These are phyloP conservation scores for Plasmodium berghei DNA, from an alignment of 169 alveolate genomes.

Conservation along the genomic window DNA sequence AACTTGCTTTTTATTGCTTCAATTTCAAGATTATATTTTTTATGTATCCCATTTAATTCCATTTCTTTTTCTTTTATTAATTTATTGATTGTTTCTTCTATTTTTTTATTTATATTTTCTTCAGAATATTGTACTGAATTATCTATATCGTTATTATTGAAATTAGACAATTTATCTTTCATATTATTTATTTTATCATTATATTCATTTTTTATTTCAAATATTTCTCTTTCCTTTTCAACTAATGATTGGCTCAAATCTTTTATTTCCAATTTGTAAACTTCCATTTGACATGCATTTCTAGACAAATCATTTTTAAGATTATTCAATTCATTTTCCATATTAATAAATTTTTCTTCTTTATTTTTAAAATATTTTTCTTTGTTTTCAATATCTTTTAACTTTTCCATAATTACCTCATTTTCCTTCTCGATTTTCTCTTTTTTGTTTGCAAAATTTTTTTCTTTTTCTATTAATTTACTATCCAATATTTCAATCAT, in stretches of 20 bases:
- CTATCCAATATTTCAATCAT: constrained; percentile 21
- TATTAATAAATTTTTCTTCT: constrained; percentile 33
- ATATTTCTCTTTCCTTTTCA: constrained; percentile 61
- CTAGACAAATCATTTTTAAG: constrained; percentile 25
- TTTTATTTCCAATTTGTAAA: constrained; percentile 33
- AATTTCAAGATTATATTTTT: constrained; percentile 12
- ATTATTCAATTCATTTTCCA: constrained; percentile 52
- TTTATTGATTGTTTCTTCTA: neutral
- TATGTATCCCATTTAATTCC: constrained; percentile 8
- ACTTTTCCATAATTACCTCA: constrained; percentile 8
- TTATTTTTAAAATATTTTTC: constrained; percentile 40
- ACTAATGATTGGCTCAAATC: constrained; percentile 27
- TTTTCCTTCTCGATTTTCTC: constrained; percentile 35
- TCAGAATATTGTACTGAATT: neutral
- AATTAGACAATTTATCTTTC: neutral
- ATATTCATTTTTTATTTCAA: constrained; percentile 26
- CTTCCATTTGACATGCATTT: constrained; percentile 33
- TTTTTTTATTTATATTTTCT: constrained; percentile 7
- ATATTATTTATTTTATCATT: constrained; percentile 18
- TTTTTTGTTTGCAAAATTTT: constrained; percentile 17
- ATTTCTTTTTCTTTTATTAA: constrained; percentile 17
- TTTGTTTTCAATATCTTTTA: constrained; percentile 23
- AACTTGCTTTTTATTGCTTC: constrained; percentile 21
- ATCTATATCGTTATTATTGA: neutral
- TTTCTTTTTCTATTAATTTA: constrained; percentile 38